Base-by-base conservation (phyloP, 2,329 filamentous ascomycete genomes). In the Immersiporthe knoxdaviesiana region DNA sequence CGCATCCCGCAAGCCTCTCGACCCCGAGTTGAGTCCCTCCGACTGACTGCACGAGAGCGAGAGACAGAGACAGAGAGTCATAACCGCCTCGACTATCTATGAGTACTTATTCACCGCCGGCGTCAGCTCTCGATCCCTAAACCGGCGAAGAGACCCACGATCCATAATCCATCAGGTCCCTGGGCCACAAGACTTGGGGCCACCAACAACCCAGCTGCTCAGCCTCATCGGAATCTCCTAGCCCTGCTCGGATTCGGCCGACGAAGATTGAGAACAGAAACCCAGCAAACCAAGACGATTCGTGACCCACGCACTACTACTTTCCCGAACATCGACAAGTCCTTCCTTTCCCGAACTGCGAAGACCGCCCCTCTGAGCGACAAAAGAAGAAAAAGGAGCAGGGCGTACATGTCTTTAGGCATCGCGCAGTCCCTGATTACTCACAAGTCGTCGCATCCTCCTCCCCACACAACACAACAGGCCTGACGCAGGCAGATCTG, bases 361-460 rank as follows among this genome's bases (percentile, higher is more conserved):
- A 68, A 64, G 18, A 47, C 64, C 37, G 10, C 30, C 39, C 24
- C 24, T n/a, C 39, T 12, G 59, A 59, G 44, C 47, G 50, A 64
- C 58, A 44, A 14, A 27, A 24, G 18, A 41, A 61, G 8, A 61
- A 61, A 10, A 24, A 35, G 27, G 24, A 39, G 16, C 24, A 71
- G 32, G 63, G 60, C 64, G 58, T 71, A 69, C 44, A 69, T 71
- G 69, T 68, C 65, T 71, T 12, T 12, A 58, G 67, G 37, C 54
- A 63, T 32, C 58, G 60, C 69, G 69, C 73, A 66, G 72, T 70
- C 67, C n/a, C 66, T 63, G 70, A 65, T 35, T 64, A 70, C 63
- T 47, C 61, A 60, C 68, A 65, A 65, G 27, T 32, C 27, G 61
- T 47, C 41, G 41, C 61, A 63, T 27, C 47, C 39, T 47, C 67